Base-by-base conservation (phyloP, 148 eudicot genomes). In the Beta vulgaris region DNA sequence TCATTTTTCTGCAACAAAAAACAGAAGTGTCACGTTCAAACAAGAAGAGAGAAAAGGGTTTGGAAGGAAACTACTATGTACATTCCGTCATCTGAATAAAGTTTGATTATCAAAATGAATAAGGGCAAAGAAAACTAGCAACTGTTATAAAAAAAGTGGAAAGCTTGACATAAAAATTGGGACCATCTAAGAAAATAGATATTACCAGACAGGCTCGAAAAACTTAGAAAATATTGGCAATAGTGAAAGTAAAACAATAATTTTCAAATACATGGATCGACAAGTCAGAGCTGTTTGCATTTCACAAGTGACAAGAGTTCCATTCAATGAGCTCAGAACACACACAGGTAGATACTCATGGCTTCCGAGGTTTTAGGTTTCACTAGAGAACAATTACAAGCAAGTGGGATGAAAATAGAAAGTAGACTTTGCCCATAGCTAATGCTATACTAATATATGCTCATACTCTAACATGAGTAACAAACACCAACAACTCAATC, bases 121-220 rank as follows among this genome's bases (percentile, higher is more conserved):
- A 72, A 55, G 75, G 64, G 43, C 49, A 18, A 36, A 32, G n/a
- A n/a, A n/a, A n/a, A n/a, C n/a, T n/a, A n/a, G n/a, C 39, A 71
- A 36, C 39, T 54, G 71, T 7, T 64, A 53, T 67, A 40, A 67
- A 29, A 67, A 31, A 62, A n/a, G n/a, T n/a, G n/a, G n/a, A n/a
- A n/a, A n/a, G n/a, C n/a, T n/a, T n/a, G n/a, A n/a, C n/a, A n/a
- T n/a, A n/a, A n/a, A n/a, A n/a, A n/a, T n/a, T n/a, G n/a, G n/a
- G n/a, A n/a, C n/a, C n/a, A n/a, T n/a, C n/a, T n/a, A 63, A 68
- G 35, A 12, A 29, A 68, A 15, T 10, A 42, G 14, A 16, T 26
- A 43, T 43, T 12, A 68, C 5, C 37, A 68, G 36, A 46, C 21
- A 32, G 34, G 67, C 67, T 62, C 6, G 37, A 62, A 3, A 62